Evolutionary conservation across 306 rosid genomes (phyloP).

Genomic region (Cucurbita maxima): DNA sequence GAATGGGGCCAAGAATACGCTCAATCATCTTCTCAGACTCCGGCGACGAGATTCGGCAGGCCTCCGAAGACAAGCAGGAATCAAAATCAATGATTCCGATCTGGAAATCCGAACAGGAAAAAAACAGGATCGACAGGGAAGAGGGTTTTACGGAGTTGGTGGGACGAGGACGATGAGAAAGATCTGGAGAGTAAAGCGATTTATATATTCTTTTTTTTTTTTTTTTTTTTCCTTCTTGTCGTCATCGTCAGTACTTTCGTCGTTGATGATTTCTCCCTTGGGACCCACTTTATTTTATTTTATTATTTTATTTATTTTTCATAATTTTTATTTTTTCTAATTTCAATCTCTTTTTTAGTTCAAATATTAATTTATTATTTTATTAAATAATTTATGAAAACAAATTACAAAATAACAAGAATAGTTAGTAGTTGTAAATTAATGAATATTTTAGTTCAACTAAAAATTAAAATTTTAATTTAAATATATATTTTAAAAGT

Average conservation of each 20-base stretch:
- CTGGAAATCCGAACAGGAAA: not conserved
- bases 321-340: not conserved
- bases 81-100: not conserved
- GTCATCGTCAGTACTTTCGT: not conserved
- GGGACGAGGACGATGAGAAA: not conserved
- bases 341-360: not conserved
- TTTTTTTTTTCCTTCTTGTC: not conserved
- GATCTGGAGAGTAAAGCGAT: not conserved
- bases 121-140: not conserved
- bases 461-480: too few species aligned
- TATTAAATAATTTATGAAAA: too few species aligned
- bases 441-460: too few species aligned
- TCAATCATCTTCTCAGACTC: conserved; percentile 32
- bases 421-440: too few species aligned
- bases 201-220: not conserved
- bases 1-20: conserved; percentile 41
- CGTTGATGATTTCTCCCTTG: not conserved
- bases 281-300: not conserved
- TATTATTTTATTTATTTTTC: not conserved
- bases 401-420: too few species aligned
- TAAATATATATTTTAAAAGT: too few species aligned
- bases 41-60: conserved; percentile 11
- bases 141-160: conserved; percentile 4
- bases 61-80: not conserved
- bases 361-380: too few species aligned